Evolutionary conservation across 1,284 basidiomycete species (phyloP).

Genomic region (Melampsora larici-populina): DNA sequence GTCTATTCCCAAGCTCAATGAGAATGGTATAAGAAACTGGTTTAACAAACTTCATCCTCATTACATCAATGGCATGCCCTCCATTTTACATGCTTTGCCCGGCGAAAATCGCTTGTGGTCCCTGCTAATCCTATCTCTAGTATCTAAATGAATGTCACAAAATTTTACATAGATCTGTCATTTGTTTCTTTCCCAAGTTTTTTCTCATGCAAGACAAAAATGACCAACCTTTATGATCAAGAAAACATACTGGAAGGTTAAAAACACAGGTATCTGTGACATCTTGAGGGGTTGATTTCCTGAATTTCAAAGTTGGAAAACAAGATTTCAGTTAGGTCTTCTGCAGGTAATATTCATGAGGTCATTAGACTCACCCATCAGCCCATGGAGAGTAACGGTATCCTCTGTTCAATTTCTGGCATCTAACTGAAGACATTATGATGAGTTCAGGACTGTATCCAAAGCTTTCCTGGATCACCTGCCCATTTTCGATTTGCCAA

Average conservation of each 20-base stretch:
- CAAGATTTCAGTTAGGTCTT: neutral
- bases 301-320: neutral
- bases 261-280: slow-evolving; percentile 24
- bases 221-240: no score
- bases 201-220: no score
- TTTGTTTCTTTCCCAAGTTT: no score
- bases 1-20: no score
- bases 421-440: slow-evolving; percentile 16
- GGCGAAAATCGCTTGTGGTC: no score
- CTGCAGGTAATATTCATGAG: neutral
- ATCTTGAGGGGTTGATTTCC: slow-evolving; percentile 4
- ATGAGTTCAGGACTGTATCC: slow-evolving; percentile 25
- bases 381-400: slow-evolving; percentile 8
- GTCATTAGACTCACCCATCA: neutral
- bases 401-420: slow-evolving; percentile 23
- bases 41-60: no score
- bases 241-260: slow-evolving; percentile 31
- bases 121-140: no score
- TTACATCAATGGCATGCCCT: no score
- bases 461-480: slow-evolving; percentile 12
- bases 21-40: no score
- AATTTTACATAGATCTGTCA: no score
- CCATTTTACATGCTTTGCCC: no score
- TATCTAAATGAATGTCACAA: no score
- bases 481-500: slow-evolving; percentile 24